Percentiles rank a stretch among this genome's conserved stretches.
phyloP scores from a whole-genome alignment of 169 alveolate species.

The Cytauxzoon felis region DNA sequence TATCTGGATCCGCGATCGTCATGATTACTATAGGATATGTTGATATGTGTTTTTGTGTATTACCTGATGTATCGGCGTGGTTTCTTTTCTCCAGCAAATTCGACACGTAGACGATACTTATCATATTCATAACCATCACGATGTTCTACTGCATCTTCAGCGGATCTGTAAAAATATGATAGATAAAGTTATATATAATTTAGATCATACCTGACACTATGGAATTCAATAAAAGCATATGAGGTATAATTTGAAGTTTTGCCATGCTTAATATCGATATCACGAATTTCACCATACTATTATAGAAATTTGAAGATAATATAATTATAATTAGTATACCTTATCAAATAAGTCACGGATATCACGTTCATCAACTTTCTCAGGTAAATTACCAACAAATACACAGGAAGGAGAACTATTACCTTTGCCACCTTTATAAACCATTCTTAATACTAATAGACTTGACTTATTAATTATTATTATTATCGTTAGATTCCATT shows the following conservation, averaged over 20 bases:
- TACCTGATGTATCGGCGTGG: neutral
- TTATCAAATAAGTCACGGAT: conserved; percentile 64
- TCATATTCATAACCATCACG: conserved; percentile 67
- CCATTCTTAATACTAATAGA: conserved; percentile 59
- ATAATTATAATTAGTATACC: conserved; percentile 24
- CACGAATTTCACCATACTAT: conserved; percentile 72
- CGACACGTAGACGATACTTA: conserved; percentile 72
- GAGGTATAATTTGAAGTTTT: conserved; percentile 54
- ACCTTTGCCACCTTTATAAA: conserved; percentile 60
- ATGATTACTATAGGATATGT: neutral
- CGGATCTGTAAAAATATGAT: conserved; percentile 58
- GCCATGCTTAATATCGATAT: conserved; percentile 70
- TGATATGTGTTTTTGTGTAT: too few relatives aligned
- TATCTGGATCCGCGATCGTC: conserved; percentile 7
- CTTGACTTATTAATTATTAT: too few relatives aligned
- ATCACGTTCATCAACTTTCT: conserved; percentile 61
- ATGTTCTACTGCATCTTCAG: conserved; percentile 72
- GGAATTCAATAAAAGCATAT: conserved; percentile 72
- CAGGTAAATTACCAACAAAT: conserved; percentile 71
- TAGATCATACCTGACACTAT: conserved; percentile 9
- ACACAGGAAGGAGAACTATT: conserved; percentile 60
- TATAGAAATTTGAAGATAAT: neutral
- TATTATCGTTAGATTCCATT: too few relatives aligned
- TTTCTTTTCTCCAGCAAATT: conserved; percentile 69
- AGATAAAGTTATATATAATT: conserved; percentile 4